Base-by-base conservation (phyloP, 306 rosid species). In the Medicago arabica region DNA sequence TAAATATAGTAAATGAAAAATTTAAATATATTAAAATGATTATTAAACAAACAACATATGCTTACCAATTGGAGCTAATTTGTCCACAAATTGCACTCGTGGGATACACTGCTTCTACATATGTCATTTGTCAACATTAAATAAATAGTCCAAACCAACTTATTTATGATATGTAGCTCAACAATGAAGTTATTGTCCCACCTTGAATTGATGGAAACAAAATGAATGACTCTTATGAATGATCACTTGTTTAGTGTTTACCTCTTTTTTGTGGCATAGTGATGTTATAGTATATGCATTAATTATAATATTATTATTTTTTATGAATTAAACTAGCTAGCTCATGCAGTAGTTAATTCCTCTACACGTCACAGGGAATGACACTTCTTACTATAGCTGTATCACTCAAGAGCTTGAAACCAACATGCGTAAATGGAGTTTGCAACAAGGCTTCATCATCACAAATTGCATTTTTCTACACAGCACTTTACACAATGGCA, bases 401-500 rank as follows among this genome's bases (percentile, higher is more conserved):
- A 11, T 88, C 99, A 36, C 83, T 96, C 10, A 85, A 91, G 18
- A 58, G 86, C 15, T 14, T 90, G 58, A 96, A 74, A 75, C 98
- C 99, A 1, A 87, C 86, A n/a, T 75, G 82, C 65, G 17, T n/a
- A 18, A 78, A 87, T 25, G 93, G 85, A 4, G 77, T 86, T 34
- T 96, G 99, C 85, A 84, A 90, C 78, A 84, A 86, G 53, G 97
- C 97, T 7, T 88, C 99, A 1, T 66, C 81, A 4, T 67, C 90
- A n/a, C 97, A 95, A 18, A 84, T 86, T 1, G 86, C 92, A 6
- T 88, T 92, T 67, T 95, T 95, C 28, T 95, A 86, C 76, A 84
- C 87, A 8, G 90, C 98, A 4, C 96, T 94, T 19, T 94, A 94
- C 85, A 90, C 87, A 0, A 85, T 89, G n/a, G 98, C 98, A 34